A percentile compares a stretch with the other conserved stretches of the same genome.
Conservation (phyloP, 208 protist genomes). For the Acanthamoeba rhysodes region DNA sequence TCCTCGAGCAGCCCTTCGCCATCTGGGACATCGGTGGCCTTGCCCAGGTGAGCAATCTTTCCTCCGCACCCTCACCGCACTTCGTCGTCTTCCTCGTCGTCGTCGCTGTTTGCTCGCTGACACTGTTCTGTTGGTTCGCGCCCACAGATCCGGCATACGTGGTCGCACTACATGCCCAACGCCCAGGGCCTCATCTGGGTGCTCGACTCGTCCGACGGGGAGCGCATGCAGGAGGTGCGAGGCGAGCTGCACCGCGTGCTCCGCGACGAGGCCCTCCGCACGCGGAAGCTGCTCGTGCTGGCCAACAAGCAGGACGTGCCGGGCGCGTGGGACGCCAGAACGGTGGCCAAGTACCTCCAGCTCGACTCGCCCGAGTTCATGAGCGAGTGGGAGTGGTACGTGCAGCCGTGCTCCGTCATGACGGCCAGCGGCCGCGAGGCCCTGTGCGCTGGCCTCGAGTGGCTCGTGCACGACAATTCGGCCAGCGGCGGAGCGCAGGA, state of each 20-base stretch:
- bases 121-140: background rate
- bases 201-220: slow-evolving; percentile 92
- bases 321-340: slow-evolving; percentile 92
- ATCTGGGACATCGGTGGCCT: slow-evolving; percentile 59
- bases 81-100: background rate
- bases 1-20: slow-evolving; percentile 9
- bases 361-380: slow-evolving; percentile 88
- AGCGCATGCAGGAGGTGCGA: slow-evolving; percentile 90
- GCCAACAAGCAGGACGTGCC: slow-evolving; percentile 95
- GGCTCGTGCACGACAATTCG: slow-evolving; percentile 84
- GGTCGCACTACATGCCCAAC: slow-evolving; percentile 94
- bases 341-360: slow-evolving; percentile 90
- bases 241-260: slow-evolving; percentile 92
- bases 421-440: slow-evolving; percentile 88
- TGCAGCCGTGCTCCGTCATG: slow-evolving; percentile 92
- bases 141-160: slow-evolving; percentile 88
- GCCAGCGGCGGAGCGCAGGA: background rate
- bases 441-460: slow-evolving; percentile 92
- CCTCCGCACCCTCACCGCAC: background rate
- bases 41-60: background rate
- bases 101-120: background rate
- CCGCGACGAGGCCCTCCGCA: slow-evolving; percentile 92
- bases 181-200: slow-evolving; percentile 94
- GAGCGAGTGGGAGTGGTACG: slow-evolving; percentile 90
- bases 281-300: slow-evolving; percentile 93